These are phyloP conservation scores for Cadophora sp. DNA, from an alignment of 2,329 filamentous ascomycete genomes.

Conservation along the genomic window DNA sequence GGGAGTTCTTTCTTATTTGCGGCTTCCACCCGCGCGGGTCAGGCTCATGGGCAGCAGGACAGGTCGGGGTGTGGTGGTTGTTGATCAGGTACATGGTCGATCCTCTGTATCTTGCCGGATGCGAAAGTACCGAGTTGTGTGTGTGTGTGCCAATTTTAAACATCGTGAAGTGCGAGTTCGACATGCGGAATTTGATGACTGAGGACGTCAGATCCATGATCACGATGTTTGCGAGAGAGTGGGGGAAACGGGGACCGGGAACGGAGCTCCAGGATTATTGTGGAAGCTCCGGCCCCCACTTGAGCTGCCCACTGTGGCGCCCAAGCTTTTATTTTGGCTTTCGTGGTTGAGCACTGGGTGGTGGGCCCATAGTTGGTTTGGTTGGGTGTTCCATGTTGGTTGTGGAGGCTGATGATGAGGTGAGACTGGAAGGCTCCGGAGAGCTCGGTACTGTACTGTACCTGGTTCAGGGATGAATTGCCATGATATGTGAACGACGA, in stretches of 20 bases:
- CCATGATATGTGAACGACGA: background rate
- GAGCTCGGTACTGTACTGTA: background rate
- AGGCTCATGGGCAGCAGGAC: slow-evolving; percentile 10
- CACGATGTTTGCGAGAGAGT: slow-evolving; percentile 23
- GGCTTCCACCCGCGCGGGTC: slow-evolving; percentile 20
- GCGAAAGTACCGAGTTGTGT: slow-evolving; percentile 11
- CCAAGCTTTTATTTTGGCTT: background rate
- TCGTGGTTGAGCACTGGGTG: background rate
- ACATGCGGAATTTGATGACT: background rate
- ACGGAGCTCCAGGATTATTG: background rate
- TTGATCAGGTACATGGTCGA: slow-evolving; percentile 18
- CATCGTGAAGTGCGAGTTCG: slow-evolving; percentile 17
- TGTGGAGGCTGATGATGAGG: background rate
- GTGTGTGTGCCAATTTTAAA: slow-evolving; percentile 3
- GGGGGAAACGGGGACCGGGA: slow-evolving; percentile 3
- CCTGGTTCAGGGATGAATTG: background rate
- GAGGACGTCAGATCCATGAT: slow-evolving; percentile 6
- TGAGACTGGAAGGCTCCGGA: background rate
- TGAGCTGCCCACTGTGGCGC: background rate
- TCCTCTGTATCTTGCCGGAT: slow-evolving; percentile 19
- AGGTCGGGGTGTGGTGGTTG: background rate
- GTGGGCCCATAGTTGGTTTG: slow-evolving; percentile 10
- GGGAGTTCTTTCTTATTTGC: background rate
- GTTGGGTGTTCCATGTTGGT: slow-evolving; percentile 1
- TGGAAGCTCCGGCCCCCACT: background rate